These are phyloP conservation scores for Xylariales sp. DNA, from an alignment of 2,329 filamentous ascomycete genomes.

Conservation along the genomic window DNA sequence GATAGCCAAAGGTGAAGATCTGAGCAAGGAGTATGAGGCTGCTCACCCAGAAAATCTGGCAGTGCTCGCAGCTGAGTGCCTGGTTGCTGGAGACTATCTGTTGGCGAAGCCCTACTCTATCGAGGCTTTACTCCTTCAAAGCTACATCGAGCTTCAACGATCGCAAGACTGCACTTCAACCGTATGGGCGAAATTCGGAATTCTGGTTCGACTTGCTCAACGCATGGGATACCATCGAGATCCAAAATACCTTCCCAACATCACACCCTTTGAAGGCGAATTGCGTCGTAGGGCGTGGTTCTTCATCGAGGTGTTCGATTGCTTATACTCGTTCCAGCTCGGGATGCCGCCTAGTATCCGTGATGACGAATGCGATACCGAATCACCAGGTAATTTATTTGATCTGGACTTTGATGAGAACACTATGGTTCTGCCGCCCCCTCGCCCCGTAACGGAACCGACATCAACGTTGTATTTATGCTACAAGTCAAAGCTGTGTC, in stretches of 20 bases:
- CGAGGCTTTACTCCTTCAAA: constrained; percentile 44
- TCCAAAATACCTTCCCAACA: constrained; percentile 33
- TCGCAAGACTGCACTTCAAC: constrained; percentile 37
- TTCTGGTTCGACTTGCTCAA: constrained; percentile 44
- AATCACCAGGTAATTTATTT: constrained; percentile 39
- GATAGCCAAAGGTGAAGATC: constrained; percentile 23
- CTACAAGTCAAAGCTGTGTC: constrained; percentile 38
- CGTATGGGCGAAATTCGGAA: constrained; percentile 43
- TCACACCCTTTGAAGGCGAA: constrained; percentile 46
- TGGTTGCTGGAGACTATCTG: constrained; percentile 44
- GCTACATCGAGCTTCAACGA: constrained; percentile 37
- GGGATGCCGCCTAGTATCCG: constrained; percentile 47
- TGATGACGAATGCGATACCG: constrained; percentile 42
- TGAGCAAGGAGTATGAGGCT: constrained; percentile 19
- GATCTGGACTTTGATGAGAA: constrained; percentile 50
- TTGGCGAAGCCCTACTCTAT: constrained; percentile 40
- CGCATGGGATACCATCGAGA: constrained; percentile 49
- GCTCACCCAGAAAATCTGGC: constrained; percentile 27
- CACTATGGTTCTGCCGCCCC: constrained; percentile 34
- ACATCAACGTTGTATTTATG: constrained; percentile 39
- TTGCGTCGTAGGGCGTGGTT: constrained; percentile 47
- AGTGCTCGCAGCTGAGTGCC: constrained; percentile 38
- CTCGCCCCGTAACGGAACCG: constrained; percentile 37
- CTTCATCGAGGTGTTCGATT: constrained; percentile 41
- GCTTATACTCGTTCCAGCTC: constrained; percentile 47